A percentile compares a stretch with the other conserved stretches of the same genome.
These are phyloP conservation scores for Sanghuangporus sanghuang DNA, from an alignment of 1,284 basidiomycete species.

Conservation along the genomic window DNA sequence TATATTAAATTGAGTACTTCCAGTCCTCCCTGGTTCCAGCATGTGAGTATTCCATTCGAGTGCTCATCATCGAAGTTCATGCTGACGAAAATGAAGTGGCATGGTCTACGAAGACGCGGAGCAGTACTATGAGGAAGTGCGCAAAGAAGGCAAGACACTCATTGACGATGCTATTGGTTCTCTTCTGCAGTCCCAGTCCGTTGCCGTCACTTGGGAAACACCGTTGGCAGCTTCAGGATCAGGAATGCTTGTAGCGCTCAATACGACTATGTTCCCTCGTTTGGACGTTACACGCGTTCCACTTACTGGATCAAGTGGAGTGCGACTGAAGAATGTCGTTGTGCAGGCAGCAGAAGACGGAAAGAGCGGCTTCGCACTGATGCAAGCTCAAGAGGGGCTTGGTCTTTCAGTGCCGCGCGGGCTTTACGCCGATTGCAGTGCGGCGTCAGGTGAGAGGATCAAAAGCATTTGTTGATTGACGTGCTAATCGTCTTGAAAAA, in stretches of 20 bases:
- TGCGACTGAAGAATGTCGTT: slow-evolving; percentile 42
- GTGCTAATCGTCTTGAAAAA: slow-evolving; percentile 20
- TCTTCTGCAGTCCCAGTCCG: slow-evolving; percentile 46
- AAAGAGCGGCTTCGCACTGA: slow-evolving; percentile 58
- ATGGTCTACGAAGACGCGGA: slow-evolving; percentile 97
- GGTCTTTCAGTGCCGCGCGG: slow-evolving; percentile 39
- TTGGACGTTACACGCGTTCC: slow-evolving; percentile 73
- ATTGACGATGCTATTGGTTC: slow-evolving; percentile 75
- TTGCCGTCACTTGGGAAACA: slow-evolving; percentile 34
- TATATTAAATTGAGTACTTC: not conserved
- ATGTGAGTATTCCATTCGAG: slow-evolving; percentile 51
- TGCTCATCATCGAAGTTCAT: not conserved
- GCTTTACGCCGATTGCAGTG: slow-evolving; percentile 42
- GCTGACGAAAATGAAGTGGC: slow-evolving; percentile 38
- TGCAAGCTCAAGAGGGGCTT: slow-evolving; percentile 48
- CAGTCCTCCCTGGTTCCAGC: slow-evolving; percentile 88
- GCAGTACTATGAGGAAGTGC: slow-evolving; percentile 76
- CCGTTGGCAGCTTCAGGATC: slow-evolving; percentile 31
- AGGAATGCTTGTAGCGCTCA: slow-evolving; percentile 61
- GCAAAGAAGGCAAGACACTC: slow-evolving; percentile 59
- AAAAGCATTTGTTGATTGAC: slow-evolving; percentile 10
- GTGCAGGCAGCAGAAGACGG: slow-evolving; percentile 65
- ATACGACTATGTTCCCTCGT: slow-evolving; percentile 75
- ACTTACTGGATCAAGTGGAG: slow-evolving; percentile 33
- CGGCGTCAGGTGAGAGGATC: slow-evolving; percentile 53